Evolutionary conservation across 129 eudicot genomes (phyloP).

Genomic region (Logfia minima): DNA sequence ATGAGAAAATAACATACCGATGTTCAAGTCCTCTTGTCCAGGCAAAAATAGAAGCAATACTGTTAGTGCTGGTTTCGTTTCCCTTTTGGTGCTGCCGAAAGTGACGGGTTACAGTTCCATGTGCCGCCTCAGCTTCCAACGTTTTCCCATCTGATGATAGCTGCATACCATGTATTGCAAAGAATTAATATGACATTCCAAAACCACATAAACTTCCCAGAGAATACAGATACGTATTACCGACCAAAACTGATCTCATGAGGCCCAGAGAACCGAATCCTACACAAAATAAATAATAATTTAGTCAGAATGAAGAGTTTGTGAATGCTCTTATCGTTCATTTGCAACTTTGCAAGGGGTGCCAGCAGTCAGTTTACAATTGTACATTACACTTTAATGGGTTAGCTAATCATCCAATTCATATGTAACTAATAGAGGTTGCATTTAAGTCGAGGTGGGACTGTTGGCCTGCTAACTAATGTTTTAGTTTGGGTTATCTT

Average conservation of each 20-base stretch:
- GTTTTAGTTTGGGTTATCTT: background rate
- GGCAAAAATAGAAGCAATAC: conserved; percentile 97
- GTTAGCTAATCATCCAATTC: conserved; percentile 13
- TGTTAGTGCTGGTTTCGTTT: conserved; percentile 90
- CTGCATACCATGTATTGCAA: conserved; percentile 36
- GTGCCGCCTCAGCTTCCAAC: conserved; percentile 97
- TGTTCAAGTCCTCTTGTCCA: conserved; percentile 96
- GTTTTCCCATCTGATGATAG: conserved; percentile 92
- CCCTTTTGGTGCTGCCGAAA: conserved; percentile 87
- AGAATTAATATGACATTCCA: conserved; percentile 16
- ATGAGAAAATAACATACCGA: conserved; percentile 48
- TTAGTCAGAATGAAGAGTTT: conserved; percentile 13
- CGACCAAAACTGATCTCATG: conserved; percentile 90
- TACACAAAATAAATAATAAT: conserved; percentile 31
- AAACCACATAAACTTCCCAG: background rate
- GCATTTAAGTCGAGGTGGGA: background rate
- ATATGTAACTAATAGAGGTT: conserved; percentile 8
- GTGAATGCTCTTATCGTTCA: background rate
- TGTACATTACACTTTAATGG: background rate
- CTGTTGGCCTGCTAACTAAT: background rate
- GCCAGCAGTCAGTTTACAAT: background rate
- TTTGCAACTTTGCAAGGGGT: conserved; percentile 1
- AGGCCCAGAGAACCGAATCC: conserved; percentile 98
- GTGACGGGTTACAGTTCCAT: conserved; percentile 97
- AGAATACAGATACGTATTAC: conserved; percentile 17